Percentiles rank a stretch among this genome's conserved stretches.
Evolutionary conservation across 2,329 filamentous ascomycete genomes (phyloP).

Genomic region (Colletotrichum chlorophyti): DNA sequence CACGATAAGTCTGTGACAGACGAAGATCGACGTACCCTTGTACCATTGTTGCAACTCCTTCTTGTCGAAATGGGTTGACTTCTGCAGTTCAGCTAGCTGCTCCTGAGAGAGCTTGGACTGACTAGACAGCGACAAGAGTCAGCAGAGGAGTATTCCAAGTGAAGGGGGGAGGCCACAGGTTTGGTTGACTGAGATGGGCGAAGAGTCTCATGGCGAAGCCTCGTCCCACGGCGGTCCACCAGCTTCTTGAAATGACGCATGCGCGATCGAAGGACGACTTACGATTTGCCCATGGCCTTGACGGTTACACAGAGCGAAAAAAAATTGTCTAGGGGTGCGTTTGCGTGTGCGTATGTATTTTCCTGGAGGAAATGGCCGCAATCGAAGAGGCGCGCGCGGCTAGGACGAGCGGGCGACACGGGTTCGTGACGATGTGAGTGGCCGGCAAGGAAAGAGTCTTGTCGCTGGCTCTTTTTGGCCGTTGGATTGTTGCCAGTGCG

Average conservation of each 20-base stretch:
- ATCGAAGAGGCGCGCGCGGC: not conserved
- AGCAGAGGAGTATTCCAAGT: constrained; percentile 27
- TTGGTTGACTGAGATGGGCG: not conserved
- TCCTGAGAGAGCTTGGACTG: constrained; percentile 98
- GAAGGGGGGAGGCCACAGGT: constrained; percentile 1
- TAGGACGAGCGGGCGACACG: not conserved
- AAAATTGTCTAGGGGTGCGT: not conserved
- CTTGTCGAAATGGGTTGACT: constrained; percentile 98
- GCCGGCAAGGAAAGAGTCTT: constrained; percentile 1
- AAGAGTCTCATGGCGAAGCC: not conserved
- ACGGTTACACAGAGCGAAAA: not conserved
- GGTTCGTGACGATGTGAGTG: constrained; percentile 5
- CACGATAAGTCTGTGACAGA: not conserved
- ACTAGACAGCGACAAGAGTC: constrained; percentile 54
- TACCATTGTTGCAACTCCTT: constrained; percentile 99
- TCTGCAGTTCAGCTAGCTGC: constrained; percentile 93
- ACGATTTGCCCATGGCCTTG: constrained; percentile 55
- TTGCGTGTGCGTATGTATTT: too few species aligned
- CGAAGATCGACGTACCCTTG: constrained; percentile 72
- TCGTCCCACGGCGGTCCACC: not conserved
- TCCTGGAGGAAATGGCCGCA: not conserved
- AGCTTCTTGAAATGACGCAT: not conserved
- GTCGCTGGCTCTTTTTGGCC: too few species aligned
- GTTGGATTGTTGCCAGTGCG: too few species aligned
- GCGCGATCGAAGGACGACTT: constrained; percentile 30